These are phyloP conservation scores for Thalassiosira mediterranea DNA, from an alignment of 352 stramenopile species.

Conservation along the genomic window DNA sequence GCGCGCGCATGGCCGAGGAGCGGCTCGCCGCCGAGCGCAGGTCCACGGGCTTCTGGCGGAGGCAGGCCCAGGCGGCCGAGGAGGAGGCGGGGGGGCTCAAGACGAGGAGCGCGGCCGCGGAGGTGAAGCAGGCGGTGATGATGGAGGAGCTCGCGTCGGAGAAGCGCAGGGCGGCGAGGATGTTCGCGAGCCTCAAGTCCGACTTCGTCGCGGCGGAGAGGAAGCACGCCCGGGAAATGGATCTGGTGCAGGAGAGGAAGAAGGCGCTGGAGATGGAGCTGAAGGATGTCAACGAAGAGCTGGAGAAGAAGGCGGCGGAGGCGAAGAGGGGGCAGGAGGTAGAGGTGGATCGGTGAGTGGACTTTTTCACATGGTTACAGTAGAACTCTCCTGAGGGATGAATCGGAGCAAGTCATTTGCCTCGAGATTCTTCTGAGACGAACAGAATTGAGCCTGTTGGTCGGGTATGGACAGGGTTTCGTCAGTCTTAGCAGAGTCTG, in stretches of 20 bases:
- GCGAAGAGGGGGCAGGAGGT: constrained; percentile 34
- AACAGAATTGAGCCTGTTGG: no score
- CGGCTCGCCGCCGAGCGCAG: constrained; percentile 62
- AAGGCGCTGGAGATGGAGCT: constrained; percentile 59
- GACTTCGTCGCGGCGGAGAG: constrained; percentile 33
- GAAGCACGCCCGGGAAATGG: constrained; percentile 40
- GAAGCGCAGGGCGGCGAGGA: constrained; percentile 30
- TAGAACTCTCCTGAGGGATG: no score
- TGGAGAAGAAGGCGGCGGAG: constrained; percentile 29
- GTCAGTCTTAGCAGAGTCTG: no score
- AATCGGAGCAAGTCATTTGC: no score
- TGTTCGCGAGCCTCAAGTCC: constrained; percentile 44
- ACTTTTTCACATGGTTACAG: no score
- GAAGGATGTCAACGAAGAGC: constrained; percentile 38
- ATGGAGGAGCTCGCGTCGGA: constrained; percentile 68
- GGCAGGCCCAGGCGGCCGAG: constrained; percentile 71
- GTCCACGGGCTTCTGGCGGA: constrained; percentile 64
- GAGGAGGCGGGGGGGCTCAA: constrained; percentile 73
- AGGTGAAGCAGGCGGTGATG: constrained; percentile 70
- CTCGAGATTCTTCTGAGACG: no score
- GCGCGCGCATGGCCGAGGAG: constrained; percentile 74
- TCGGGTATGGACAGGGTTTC: no score
- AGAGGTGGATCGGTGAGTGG: constrained; percentile 25
- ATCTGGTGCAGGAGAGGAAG: constrained; percentile 42
- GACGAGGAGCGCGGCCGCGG: constrained; percentile 68